A percentile compares a stretch with the other conserved stretches of the same genome.
These are phyloP conservation scores for Talaromyces marneffei DNA, from an alignment of 2,329 filamentous ascomycete species.

Conservation along the genomic window DNA sequence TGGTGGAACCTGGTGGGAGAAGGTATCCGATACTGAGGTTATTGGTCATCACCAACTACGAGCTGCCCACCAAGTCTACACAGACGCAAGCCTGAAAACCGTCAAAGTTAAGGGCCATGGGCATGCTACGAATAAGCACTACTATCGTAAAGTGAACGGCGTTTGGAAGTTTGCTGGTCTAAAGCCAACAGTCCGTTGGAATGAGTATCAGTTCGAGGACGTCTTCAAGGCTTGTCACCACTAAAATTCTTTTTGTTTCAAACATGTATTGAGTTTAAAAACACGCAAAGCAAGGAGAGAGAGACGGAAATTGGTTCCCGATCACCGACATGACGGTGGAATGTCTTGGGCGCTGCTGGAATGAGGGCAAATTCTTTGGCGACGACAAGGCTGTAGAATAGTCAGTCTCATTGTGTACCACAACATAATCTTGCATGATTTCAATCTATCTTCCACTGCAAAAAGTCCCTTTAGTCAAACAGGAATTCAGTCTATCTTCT, in stretches of 20 bases:
- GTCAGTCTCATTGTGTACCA: not conserved
- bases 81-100: constrained; percentile 42
- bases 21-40: constrained; percentile 53
- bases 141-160: constrained; percentile 54
- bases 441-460: not conserved
- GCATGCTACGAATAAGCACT: constrained; percentile 54
- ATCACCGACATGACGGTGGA: not conserved
- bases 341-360: constrained; percentile 7
- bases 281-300: not conserved
- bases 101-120: constrained; percentile 57
- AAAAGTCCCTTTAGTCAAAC: not conserved
- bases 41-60: constrained; percentile 58
- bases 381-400: not conserved
- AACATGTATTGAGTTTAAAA: not conserved
- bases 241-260: not conserved
- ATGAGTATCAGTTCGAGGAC: constrained; percentile 54
- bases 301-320: not conserved
- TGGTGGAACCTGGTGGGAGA: constrained; percentile 54
- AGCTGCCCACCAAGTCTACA: constrained; percentile 58
- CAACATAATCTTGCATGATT: not conserved
- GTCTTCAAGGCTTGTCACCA: constrained; percentile 37
- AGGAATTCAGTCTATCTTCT: not conserved
- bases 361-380: not conserved
- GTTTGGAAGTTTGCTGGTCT: constrained; percentile 58
- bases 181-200: constrained; percentile 52